A percentile compares a stretch with the other conserved stretches of the same genome.
Conservation (phyloP, 768 basidiomycete species). For the Leccinum variicolor region DNA sequence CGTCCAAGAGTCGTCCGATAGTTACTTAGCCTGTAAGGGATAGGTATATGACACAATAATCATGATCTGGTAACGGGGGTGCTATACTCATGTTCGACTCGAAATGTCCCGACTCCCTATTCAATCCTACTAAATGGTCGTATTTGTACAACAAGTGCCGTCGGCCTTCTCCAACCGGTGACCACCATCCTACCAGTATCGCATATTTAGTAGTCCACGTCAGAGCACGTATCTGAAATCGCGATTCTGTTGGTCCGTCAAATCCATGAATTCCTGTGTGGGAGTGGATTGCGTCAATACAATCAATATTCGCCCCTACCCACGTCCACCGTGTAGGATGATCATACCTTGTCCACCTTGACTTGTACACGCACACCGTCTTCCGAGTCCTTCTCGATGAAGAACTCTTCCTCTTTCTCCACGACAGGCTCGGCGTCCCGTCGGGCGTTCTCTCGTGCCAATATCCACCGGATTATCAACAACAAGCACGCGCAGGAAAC, state of each 20-base stretch:
- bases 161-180: neutral
- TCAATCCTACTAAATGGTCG: constrained; percentile 12
- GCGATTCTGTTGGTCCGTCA: constrained; percentile 69
- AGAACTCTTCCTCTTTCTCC: constrained; percentile 59
- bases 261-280: constrained; percentile 61
- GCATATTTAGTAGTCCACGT: neutral
- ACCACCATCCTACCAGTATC: neutral
- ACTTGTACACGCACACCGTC: constrained; percentile 53
- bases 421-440: constrained; percentile 57
- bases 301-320: neutral
- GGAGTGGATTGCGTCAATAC: neutral
- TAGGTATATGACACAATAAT: neutral
- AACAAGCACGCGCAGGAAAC: constrained; percentile 41
- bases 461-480: constrained; percentile 35
- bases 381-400: constrained; percentile 48
- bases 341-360: constrained; percentile 58
- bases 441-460: constrained; percentile 58
- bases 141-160: neutral
- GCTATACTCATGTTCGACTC: neutral
- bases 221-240: constrained; percentile 72
- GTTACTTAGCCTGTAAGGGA: neutral
- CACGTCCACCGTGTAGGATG: neutral
- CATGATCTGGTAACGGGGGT: neutral
- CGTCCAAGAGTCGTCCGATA: neutral
- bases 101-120: neutral